phyloP scores from a whole-genome alignment of 1,284 basidiomycete genomes.

The Farysia itapuensis region DNA sequence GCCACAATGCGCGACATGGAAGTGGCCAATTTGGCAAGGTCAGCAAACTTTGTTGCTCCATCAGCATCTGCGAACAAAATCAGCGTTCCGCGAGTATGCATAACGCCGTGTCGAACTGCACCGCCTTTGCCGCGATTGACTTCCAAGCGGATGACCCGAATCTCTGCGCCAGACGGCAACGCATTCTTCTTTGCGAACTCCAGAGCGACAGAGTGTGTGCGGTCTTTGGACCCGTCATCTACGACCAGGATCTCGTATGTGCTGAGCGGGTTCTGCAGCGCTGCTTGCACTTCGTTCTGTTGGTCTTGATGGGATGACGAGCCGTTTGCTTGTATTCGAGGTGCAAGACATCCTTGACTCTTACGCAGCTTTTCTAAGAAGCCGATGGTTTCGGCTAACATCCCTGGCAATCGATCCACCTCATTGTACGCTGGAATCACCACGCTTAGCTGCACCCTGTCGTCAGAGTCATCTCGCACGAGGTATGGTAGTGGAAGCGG shows the following conservation, averaged over 20 bases:
- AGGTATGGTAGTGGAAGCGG: conserved; percentile 10
- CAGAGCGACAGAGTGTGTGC: conserved; percentile 71
- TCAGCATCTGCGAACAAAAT: conserved; percentile 91
- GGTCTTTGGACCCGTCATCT: conserved; percentile 83
- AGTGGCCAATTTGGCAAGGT: conserved; percentile 73
- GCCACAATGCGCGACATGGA: conserved; percentile 64
- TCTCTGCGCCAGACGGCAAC: conserved; percentile 62
- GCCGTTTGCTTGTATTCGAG: not conserved
- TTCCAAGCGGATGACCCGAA: conserved; percentile 76
- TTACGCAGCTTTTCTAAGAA: conserved; percentile 60
- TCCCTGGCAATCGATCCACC: conserved; percentile 72
- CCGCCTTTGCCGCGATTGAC: conserved; percentile 87
- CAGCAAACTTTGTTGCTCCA: conserved; percentile 81
- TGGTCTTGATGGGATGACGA: not conserved
- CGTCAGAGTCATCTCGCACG: conserved; percentile 1
- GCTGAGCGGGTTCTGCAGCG: conserved; percentile 13
- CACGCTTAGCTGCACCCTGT: conserved; percentile 67
- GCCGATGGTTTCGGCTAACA: conserved; percentile 73
- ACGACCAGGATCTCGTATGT: conserved; percentile 75
- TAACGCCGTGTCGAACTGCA: conserved; percentile 72
- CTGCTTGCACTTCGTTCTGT: not conserved
- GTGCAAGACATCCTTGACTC: not conserved
- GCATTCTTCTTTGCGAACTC: conserved; percentile 67
- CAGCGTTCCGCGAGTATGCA: conserved; percentile 75
- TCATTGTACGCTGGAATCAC: conserved; percentile 92